These are phyloP conservation scores for Massariosphaeria phaeospora DNA, from an alignment of 495 filamentous ascomycete species.

Conservation along the genomic window DNA sequence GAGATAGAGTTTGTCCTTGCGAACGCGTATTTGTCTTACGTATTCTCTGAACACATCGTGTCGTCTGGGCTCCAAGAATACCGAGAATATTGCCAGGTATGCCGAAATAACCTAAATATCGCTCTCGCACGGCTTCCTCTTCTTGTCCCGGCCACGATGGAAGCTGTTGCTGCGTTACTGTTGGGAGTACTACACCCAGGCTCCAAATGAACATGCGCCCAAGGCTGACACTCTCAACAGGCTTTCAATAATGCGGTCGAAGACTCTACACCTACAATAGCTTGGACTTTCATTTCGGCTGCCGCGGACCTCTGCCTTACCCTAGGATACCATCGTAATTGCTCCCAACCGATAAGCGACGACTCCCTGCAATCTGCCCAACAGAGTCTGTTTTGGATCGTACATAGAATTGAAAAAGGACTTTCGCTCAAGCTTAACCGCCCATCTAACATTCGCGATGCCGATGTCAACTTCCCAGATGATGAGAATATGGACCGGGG, in stretches of 20 bases:
- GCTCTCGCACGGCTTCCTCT: conserved; percentile 29
- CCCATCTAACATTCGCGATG: conserved; percentile 31
- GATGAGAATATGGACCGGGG: conserved; percentile 42
- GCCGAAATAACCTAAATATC: conserved; percentile 21
- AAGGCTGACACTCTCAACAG: conserved; percentile 23
- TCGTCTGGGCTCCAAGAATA: conserved; percentile 19
- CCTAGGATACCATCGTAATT: conserved; percentile 26
- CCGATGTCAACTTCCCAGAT: conserved; percentile 20
- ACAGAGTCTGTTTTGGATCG: conserved; percentile 30
- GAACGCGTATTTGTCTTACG: conserved; percentile 32
- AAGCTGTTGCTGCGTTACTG: conserved; percentile 30
- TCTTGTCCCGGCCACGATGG: conserved; percentile 28
- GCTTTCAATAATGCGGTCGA: conserved; percentile 38
- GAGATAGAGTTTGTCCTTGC: conserved; percentile 33
- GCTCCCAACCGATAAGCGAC: background rate
- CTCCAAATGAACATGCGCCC: background rate
- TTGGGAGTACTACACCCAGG: conserved; percentile 21
- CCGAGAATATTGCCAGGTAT: conserved; percentile 12
- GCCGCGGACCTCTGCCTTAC: conserved; percentile 28
- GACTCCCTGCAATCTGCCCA: conserved; percentile 6
- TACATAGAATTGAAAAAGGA: conserved; percentile 31
- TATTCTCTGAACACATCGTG: conserved; percentile 31
- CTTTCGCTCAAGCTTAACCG: conserved; percentile 31
- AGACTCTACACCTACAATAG: conserved; percentile 26
- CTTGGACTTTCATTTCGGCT: conserved; percentile 33